Percentiles rank a stretch among this genome's conserved stretches.
Evolutionary conservation across 352 stramenopile genomes (phyloP).

Genomic region (Globisporangium canariense): DNA sequence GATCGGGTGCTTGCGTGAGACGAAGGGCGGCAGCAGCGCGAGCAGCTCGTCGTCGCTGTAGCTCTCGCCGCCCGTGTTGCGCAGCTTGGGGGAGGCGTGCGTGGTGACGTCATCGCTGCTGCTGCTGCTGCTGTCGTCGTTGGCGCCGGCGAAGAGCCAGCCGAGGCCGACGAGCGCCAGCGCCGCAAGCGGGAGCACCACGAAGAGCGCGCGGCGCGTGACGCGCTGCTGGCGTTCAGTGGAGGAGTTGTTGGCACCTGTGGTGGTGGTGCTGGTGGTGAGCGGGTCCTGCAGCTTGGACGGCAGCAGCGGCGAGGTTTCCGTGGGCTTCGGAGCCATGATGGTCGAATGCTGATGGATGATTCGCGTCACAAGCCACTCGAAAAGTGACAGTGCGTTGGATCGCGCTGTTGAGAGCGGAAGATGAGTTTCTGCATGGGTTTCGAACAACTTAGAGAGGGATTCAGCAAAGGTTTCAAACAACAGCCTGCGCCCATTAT

Average conservation of each 20-base stretch:
- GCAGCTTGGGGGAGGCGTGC: background rate
- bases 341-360: background rate
- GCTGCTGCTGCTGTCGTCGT: slow-evolving; percentile 9
- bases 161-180: slow-evolving; percentile 49
- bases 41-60: slow-evolving; percentile 47
- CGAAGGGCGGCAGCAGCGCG: slow-evolving; percentile 54
- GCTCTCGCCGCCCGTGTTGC: slow-evolving; percentile 1
- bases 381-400: slow-evolving; percentile 8
- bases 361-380: background rate
- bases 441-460: too few relatives aligned
- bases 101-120: slow-evolving; percentile 10
- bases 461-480: too few relatives aligned
- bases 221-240: slow-evolving; percentile 13
- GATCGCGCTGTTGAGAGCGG: too few relatives aligned
- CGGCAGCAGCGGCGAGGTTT: slow-evolving; percentile 56
- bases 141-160: slow-evolving; percentile 29
- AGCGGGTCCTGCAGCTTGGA: slow-evolving; percentile 13
- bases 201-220: slow-evolving; percentile 47
- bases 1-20: slow-evolving; percentile 49
- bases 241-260: background rate
- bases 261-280: background rate
- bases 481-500: too few relatives aligned
- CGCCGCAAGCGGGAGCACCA: slow-evolving; percentile 47
- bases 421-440: too few relatives aligned
- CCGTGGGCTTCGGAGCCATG: slow-evolving; percentile 23